Conservation (phyloP, 192 early-diverging fungal species). For the Coemansia sp. region DNA sequence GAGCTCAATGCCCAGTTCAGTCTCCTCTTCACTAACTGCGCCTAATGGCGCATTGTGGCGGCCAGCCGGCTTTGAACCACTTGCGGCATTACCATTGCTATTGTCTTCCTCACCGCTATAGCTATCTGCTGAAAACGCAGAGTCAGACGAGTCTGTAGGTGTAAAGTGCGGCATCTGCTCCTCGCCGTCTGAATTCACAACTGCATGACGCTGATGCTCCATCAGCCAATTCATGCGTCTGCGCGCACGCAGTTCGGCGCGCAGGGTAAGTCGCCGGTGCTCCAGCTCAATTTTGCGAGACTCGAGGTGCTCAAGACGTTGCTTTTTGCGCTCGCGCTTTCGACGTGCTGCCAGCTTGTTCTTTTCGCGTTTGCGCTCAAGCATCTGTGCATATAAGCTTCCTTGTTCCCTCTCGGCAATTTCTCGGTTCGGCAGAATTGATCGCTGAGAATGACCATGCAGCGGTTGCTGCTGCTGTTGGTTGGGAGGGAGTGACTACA, state of each 20-base stretch:
- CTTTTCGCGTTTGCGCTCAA: slow-evolving; percentile 37
- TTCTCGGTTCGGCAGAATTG: slow-evolving; percentile 32
- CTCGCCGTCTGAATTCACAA: background rate
- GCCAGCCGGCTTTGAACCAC: background rate
- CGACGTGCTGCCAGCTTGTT: slow-evolving; percentile 44
- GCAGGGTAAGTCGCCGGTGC: slow-evolving; percentile 14
- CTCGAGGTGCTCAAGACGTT: slow-evolving; percentile 35
- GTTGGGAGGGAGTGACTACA: slow-evolving; percentile 2
- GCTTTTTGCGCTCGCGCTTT: slow-evolving; percentile 49
- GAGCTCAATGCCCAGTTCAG: slow-evolving; percentile 6
- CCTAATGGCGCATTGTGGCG: background rate
- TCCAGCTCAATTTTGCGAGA: slow-evolving; percentile 29
- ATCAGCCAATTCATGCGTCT: slow-evolving; percentile 11
- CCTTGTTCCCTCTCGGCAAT: background rate
- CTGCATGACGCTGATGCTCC: background rate
- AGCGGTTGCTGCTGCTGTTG: slow-evolving; percentile 8
- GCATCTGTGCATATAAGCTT: slow-evolving; percentile 10
- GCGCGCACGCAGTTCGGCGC: slow-evolving; percentile 26
- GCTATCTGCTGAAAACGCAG: background rate
- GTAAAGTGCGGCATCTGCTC: slow-evolving; percentile 4
- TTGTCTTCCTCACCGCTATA: slow-evolving; percentile 1
- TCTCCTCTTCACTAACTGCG: background rate
- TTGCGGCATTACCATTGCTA: background rate
- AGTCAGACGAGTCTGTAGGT: slow-evolving; percentile 6
- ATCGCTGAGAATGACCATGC: background rate